A percentile compares a stretch with the other conserved stretches of the same genome.
These are phyloP conservation scores for Phytophthora syringae DNA, from an alignment of 352 stramenopile species.

Conservation along the genomic window DNA sequence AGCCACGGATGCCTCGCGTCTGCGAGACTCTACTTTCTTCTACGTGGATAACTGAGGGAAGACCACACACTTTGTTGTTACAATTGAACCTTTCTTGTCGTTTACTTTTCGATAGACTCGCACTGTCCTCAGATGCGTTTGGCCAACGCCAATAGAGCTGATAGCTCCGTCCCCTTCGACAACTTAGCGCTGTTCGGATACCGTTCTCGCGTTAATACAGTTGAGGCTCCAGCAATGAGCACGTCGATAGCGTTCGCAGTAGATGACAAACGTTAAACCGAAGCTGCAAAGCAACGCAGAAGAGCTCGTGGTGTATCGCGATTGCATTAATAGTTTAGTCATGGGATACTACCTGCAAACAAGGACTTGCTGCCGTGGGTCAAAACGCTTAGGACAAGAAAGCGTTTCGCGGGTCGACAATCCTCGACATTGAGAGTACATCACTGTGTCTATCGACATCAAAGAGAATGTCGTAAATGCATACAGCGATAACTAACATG, in stretches of 20 bases:
- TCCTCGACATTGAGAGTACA: constrained; percentile 6
- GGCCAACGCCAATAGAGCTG: constrained; percentile 7
- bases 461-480: neutral
- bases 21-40: constrained; percentile 81
- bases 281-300: too few relatives aligned
- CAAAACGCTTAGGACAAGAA: constrained; percentile 15
- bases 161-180: too few relatives aligned
- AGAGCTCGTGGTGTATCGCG: too few relatives aligned
- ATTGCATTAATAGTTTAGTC: constrained; percentile 10
- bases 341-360: constrained; percentile 17
- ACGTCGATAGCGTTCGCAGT: neutral
- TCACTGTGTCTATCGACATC: too few relatives aligned
- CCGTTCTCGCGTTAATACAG: constrained; percentile 8
- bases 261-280: constrained; percentile 17
- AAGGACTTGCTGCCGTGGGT: too few relatives aligned
- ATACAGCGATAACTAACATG: neutral
- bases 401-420: constrained; percentile 12
- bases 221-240: too few relatives aligned
- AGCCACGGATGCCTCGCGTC: constrained; percentile 45
- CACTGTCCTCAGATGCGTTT: constrained; percentile 8
- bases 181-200: neutral
- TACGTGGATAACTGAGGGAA: constrained; percentile 55
- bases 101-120: neutral
- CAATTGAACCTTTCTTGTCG: neutral
- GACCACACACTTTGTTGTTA: constrained; percentile 21